Evolutionary conservation across 2,329 filamentous ascomycete species (phyloP).

Genomic region (Colletotrichum magnum): DNA sequence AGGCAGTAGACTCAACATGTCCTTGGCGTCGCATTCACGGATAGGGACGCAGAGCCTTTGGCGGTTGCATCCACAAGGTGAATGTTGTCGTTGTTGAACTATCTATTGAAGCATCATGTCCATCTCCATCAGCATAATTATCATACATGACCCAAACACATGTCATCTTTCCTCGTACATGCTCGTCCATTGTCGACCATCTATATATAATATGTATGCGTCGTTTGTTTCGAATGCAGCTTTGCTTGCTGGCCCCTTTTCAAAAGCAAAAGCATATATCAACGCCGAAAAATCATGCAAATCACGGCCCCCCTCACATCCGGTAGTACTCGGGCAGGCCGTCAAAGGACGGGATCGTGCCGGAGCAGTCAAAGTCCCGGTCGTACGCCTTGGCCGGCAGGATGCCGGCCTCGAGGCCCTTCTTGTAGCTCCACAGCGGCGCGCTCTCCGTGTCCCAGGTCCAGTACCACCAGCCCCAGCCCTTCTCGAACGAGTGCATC

Average conservation of each 20-base stretch:
- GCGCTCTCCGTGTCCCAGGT: conserved; percentile 93
- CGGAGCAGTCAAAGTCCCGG: conserved; percentile 77
- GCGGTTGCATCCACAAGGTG: background rate
- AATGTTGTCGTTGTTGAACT: background rate
- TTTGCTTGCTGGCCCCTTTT: conserved; percentile 11
- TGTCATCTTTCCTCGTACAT: background rate
- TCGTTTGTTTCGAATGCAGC: conserved; percentile 4
- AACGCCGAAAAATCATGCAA: conserved; percentile 19
- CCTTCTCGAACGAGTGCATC: conserved; percentile 93
- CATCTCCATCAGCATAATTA: conserved; percentile 12
- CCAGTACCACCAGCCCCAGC: conserved; percentile 99
- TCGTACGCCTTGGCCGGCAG: conserved; percentile 82
- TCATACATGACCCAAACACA: conserved; percentile 20
- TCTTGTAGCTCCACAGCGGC: conserved; percentile 92
- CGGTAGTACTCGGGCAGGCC: conserved; percentile 66
- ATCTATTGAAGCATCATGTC: conserved; percentile 28
- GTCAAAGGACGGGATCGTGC: conserved; percentile 68
- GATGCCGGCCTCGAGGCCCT: conserved; percentile 82
- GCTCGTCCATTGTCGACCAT: conserved; percentile 4
- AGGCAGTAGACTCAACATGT: too few species aligned
- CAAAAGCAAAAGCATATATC: too few species aligned
- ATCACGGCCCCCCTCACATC: conserved; percentile 18
- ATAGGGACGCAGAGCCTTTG: too few species aligned
- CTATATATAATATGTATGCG: conserved; percentile 4
- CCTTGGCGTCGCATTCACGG: too few species aligned